Evolutionary conservation across 2,329 filamentous ascomycete species (phyloP), one percentile per base, ranked within the genome.

Genomic region (Xylariaceae sp.): DNA sequence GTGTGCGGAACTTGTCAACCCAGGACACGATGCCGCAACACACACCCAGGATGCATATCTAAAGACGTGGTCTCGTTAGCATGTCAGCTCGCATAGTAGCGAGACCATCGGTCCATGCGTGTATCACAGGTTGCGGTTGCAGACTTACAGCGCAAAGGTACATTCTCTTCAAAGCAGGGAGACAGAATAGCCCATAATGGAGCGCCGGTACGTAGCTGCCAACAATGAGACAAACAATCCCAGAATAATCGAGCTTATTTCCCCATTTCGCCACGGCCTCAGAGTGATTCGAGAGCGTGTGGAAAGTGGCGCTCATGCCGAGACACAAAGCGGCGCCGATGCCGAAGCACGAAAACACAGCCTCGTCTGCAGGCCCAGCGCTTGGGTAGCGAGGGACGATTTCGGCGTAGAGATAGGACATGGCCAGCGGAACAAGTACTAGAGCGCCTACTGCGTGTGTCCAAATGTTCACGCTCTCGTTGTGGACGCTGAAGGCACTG

Each of bases 171-270:
- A 93, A 68, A 7, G 69, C 63, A 3, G 84, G 82, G 57, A 85
- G 74, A 64, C 87, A 90, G 63, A 82, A 89, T 68, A 96, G 90
- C 3, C 87, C 91, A 69, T 95, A 96, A 70, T 90, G 94, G 53
- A 99, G 71, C 45, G 89, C 88, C 2, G 94, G 92, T 42, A 97
- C 83, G 66, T 93, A 96, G 67, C 88, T 93, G 6, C 94, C 94
- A 60, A 93, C 89, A 53, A 97, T 97, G 60, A 99, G 75, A 45
- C 86, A 83, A 31, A 97, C 89, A 61, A 99, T 99, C 6, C 94
- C 94, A 5, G 93, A 83, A 68, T 99, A 97, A 68, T 99, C 94
- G 51, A 97, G 75, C 69, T 96, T 90, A 69, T 97, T 97, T 11
- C 92, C 92, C 76, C 90, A 89, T 56, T 82, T 86, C 2, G 88